phyloP scores from a whole-genome alignment of 2,329 filamentous ascomycete genomes.

The Bipolaris zeicola region DNA sequence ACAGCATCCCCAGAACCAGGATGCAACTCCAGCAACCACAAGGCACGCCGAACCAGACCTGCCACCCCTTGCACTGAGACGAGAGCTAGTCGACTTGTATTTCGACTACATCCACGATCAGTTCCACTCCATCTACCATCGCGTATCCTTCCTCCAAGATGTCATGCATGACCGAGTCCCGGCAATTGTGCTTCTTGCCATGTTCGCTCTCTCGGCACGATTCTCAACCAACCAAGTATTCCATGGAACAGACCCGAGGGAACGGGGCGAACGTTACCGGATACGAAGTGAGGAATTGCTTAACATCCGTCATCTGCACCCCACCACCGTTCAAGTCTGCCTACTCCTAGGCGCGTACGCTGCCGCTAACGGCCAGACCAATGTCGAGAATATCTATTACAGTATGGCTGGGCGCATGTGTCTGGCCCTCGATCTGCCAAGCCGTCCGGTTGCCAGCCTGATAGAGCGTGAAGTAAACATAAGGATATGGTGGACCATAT shows the following conservation, averaged over 20 bases:
- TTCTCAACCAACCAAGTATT: conserved; percentile 26
- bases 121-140: conserved; percentile 33
- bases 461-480: conserved; percentile 33
- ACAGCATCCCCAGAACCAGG: neutral
- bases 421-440: conserved; percentile 27
- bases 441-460: conserved; percentile 24
- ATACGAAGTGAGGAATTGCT: conserved; percentile 24
- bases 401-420: conserved; percentile 30
- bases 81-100: conserved; percentile 26
- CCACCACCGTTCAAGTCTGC: conserved; percentile 27
- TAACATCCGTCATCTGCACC: conserved; percentile 24
- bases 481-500: conserved; percentile 32
- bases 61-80: conserved; percentile 22
- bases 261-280: conserved; percentile 26
- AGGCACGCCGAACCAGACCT: conserved; percentile 15
- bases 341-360: conserved; percentile 31
- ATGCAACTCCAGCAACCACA: conserved; percentile 2
- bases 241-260: conserved; percentile 19
- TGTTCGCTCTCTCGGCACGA: conserved; percentile 29
- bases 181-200: conserved; percentile 24
- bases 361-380: conserved; percentile 30
- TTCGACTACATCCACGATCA: conserved; percentile 36
- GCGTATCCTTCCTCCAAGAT: conserved; percentile 26
- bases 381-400: conserved; percentile 34
- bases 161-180: conserved; percentile 23